Percentiles rank a stretch among this genome's conserved stretches.
These are phyloP conservation scores for Aspergillus incahuasiensis DNA, from an alignment of 495 filamentous ascomycete genomes.

Conservation along the genomic window DNA sequence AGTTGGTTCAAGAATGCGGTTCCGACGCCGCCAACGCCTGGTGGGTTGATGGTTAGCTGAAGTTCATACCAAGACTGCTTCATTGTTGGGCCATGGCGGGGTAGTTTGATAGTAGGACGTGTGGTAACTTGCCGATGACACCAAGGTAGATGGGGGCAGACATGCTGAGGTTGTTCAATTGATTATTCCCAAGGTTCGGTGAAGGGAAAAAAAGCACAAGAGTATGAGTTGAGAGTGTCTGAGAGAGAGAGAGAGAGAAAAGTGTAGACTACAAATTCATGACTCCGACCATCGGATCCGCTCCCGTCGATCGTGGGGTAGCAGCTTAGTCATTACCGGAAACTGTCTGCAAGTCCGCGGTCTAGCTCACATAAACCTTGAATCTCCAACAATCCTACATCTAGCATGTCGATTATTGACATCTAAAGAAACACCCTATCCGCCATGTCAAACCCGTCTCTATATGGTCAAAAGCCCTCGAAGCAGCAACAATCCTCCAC, in stretches of 20 bases:
- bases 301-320: slow-evolving; percentile 4
- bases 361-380: not conserved
- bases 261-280: not conserved
- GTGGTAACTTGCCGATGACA: slow-evolving; percentile 34
- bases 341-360: not conserved
- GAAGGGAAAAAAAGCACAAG: not conserved
- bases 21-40: slow-evolving; percentile 91
- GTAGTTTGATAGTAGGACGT: not conserved
- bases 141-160: slow-evolving; percentile 44
- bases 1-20: slow-evolving; percentile 86
- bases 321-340: slow-evolving; percentile 13
- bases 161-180: slow-evolving; percentile 21
- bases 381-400: not conserved
- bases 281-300: slow-evolving; percentile 6
- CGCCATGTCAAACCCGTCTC: slow-evolving; percentile 23
- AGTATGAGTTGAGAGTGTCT: not conserved
- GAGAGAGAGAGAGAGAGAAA: not conserved
- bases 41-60: not conserved
- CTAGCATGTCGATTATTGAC: not conserved
- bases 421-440: not conserved
- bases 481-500: slow-evolving; percentile 46
- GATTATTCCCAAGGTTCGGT: not conserved
- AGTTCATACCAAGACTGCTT: not conserved
- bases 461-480: slow-evolving; percentile 68
- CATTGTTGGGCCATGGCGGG: not conserved